phyloP scores from a whole-genome alignment of 2,329 filamentous ascomycete species.

The Sclerotinia sclerotiorum region DNA sequence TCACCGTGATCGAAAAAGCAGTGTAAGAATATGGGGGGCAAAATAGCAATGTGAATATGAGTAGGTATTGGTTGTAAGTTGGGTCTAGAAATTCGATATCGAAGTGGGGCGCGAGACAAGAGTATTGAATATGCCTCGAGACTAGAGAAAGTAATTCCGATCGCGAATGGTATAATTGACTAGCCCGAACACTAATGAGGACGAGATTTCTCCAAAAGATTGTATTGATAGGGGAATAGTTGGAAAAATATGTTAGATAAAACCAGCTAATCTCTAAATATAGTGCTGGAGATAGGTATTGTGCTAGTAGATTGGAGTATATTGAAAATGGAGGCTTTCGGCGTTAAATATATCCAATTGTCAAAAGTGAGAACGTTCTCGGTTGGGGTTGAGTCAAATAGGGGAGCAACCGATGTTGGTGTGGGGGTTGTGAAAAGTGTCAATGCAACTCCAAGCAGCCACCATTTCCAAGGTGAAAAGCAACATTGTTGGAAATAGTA shows the following conservation, averaged over 20 bases:
- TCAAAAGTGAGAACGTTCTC: conserved; percentile 6
- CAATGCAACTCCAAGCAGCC: not conserved
- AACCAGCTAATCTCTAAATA: not conserved
- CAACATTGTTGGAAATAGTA: not conserved
- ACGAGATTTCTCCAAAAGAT: not conserved
- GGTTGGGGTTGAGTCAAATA: conserved; percentile 1
- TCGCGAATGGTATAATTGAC: not conserved
- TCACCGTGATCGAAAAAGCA: not conserved
- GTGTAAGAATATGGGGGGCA: not conserved
- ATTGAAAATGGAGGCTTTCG: not conserved
- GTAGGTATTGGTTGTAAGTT: not conserved
- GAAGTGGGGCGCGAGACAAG: not conserved
- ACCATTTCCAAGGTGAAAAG: not conserved
- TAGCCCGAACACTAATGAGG: conserved; percentile 1
- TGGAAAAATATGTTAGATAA: not conserved
- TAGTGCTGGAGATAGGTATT: not conserved
- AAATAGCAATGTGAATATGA: not conserved
- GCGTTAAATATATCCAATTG: not conserved
- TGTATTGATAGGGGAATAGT: not conserved
- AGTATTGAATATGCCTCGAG: not conserved
- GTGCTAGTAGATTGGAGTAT: not conserved
- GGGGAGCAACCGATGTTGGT: not conserved
- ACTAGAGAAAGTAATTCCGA: conserved; percentile 7
- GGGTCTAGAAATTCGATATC: not conserved
- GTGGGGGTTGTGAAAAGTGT: not conserved